Percentiles rank a stretch among this genome's conserved stretches.
phyloP scores from a whole-genome alignment of 2,329 filamentous ascomycete genomes.

The Nemania sp. region DNA sequence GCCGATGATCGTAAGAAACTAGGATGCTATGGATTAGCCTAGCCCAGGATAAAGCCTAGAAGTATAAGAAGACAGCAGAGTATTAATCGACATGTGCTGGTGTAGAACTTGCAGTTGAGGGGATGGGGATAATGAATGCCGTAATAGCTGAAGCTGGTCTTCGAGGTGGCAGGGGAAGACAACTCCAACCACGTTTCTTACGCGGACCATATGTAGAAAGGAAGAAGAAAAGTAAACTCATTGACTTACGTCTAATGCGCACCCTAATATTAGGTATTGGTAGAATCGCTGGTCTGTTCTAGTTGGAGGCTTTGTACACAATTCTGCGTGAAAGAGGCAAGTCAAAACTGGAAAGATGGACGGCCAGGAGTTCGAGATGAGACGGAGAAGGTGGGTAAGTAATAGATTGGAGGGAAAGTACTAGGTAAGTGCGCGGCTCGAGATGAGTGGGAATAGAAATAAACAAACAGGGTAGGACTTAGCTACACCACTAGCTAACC shows the following conservation, averaged over 20 bases:
- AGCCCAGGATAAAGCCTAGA: background rate
- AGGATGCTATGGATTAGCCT: background rate
- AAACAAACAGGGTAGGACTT: background rate
- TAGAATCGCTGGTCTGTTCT: background rate
- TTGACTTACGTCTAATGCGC: slow-evolving; percentile 4
- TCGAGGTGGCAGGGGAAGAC: background rate
- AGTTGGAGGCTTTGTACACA: background rate
- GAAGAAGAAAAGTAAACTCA: background rate
- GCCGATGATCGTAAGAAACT: background rate
- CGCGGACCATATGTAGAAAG: background rate
- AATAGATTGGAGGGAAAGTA: background rate
- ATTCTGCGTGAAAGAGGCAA: background rate
- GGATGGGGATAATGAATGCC: background rate
- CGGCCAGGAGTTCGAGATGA: background rate
- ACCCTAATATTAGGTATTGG: background rate
- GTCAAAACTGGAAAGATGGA: background rate
- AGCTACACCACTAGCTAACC: background rate
- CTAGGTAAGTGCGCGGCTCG: background rate
- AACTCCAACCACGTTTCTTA: background rate
- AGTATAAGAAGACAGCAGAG: background rate
- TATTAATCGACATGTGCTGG: background rate
- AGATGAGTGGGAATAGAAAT: background rate
- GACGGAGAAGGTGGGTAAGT: background rate
- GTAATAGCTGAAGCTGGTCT: background rate
- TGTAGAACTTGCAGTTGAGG: background rate